A percentile compares a stretch with the other conserved stretches of the same genome.
Evolutionary conservation across 2,329 filamentous ascomycete genomes (phyloP).

Genomic region (Aureobasidium melanogenum): DNA sequence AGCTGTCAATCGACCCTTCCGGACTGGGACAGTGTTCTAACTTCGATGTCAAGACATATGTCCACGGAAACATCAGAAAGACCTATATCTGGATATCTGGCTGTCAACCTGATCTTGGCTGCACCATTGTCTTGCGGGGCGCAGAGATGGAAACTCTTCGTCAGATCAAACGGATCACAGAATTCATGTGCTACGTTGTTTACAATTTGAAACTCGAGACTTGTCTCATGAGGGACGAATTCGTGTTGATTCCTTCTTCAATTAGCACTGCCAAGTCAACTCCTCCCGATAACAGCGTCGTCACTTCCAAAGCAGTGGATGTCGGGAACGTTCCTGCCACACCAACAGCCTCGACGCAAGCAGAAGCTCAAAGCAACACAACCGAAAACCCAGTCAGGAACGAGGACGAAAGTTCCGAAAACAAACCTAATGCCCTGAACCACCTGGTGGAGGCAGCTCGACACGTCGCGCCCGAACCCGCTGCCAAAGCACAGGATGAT

Average conservation of each 20-base stretch:
- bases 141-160: slow-evolving; percentile 61
- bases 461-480: slow-evolving; percentile 4
- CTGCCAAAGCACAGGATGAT: neutral
- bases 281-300: neutral
- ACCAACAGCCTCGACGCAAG: neutral
- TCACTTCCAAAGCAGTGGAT: neutral
- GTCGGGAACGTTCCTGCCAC: neutral
- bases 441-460: slow-evolving; percentile 11
- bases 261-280: neutral
- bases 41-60: slow-evolving; percentile 93
- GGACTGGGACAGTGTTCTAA: slow-evolving; percentile 72
- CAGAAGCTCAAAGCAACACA: neutral
- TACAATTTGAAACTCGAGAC: slow-evolving; percentile 97
- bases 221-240: slow-evolving; percentile 86
- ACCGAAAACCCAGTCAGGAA: neutral
- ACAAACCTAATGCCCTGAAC: neutral
- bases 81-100: slow-evolving; percentile 94
- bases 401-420: neutral
- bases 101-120: slow-evolving; percentile 80
- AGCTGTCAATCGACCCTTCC: slow-evolving; percentile 67
- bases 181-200: slow-evolving; percentile 98
- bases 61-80: slow-evolving; percentile 76
- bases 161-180: slow-evolving; percentile 84
- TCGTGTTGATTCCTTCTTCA: slow-evolving; percentile 64
- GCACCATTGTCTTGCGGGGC: slow-evolving; percentile 85